Conservation (phyloP, 176 grass and related monocot genomes). For the Carex cristatella region DNA sequence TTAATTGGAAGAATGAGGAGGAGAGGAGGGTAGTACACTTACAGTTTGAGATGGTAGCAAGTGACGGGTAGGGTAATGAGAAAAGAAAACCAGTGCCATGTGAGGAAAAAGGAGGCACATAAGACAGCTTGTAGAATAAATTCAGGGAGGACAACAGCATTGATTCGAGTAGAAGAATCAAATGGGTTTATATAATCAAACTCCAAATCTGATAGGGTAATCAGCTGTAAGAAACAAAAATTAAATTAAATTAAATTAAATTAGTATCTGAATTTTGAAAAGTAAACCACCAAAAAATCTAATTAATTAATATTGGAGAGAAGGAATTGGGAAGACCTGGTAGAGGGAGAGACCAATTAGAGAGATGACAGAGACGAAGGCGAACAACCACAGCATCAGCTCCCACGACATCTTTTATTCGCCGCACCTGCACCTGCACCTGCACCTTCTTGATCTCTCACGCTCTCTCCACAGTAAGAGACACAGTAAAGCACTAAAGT, state of each 20-base stretch:
- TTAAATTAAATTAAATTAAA: not conserved
- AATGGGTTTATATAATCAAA: slow-evolving; percentile 95
- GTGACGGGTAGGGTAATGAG: slow-evolving; percentile 72
- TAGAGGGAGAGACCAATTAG: slow-evolving; percentile 67
- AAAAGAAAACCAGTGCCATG: slow-evolving; percentile 80
- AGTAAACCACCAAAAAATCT: too few species aligned
- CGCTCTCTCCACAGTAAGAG: too few species aligned
- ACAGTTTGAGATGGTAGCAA: slow-evolving; percentile 89
- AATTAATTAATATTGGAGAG: not conserved
- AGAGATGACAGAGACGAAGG: slow-evolving; percentile 59
- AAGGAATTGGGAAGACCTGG: slow-evolving; percentile 29
- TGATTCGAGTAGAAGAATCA: slow-evolving; percentile 83
- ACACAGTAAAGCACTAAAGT: too few species aligned
- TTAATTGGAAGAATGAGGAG: too few species aligned
- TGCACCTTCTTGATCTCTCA: too few species aligned
- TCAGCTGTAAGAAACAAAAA: slow-evolving; percentile 40
- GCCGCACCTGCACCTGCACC: not conserved
- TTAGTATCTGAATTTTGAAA: too few species aligned
- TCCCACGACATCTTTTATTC: slow-evolving; percentile 49
- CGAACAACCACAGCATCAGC: slow-evolving; percentile 72
- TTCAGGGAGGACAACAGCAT: slow-evolving; percentile 66
- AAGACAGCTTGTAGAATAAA: slow-evolving; percentile 57
- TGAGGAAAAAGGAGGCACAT: slow-evolving; percentile 64
- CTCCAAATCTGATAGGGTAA: slow-evolving; percentile 87
- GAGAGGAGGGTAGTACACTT: not conserved